Conservation (phyloP, 768 basidiomycete genomes). For the Kwoniella pini region DNA sequence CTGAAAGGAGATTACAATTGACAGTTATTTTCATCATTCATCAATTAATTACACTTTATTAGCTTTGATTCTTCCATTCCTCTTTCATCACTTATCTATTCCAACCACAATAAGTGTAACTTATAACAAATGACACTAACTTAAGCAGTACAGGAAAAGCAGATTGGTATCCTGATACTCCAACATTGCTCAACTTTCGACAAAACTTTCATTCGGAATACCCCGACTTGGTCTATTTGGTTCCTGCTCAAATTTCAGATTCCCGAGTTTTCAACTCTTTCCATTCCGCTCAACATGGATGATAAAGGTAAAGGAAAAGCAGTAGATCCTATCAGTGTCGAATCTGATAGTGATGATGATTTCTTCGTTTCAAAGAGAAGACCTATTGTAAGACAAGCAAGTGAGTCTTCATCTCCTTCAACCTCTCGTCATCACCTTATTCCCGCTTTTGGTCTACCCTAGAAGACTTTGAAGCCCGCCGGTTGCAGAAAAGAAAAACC, state of each 20-base stretch:
- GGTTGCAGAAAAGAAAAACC: too few relatives aligned
- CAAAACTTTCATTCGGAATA: not conserved
- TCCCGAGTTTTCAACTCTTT: not conserved
- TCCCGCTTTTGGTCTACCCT: not conserved
- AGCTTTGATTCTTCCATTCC: too few relatives aligned
- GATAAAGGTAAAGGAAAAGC: slow-evolving; percentile 34
- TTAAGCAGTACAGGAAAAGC: too few relatives aligned
- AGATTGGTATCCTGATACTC: too few relatives aligned
- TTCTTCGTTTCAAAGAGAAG: slow-evolving; percentile 29
- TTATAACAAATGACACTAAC: too few relatives aligned
- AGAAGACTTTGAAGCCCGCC: too few relatives aligned
- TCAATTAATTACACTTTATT: too few relatives aligned
- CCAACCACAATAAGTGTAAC: too few relatives aligned
- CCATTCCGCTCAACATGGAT: slow-evolving; percentile 19
- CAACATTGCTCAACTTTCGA: too few relatives aligned
- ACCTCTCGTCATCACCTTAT: not conserved
- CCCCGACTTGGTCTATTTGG: slow-evolving; percentile 12
- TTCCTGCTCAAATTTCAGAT: slow-evolving; percentile 3
- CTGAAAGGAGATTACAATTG: too few relatives aligned
- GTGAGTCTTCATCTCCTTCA: not conserved
- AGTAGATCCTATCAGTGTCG: slow-evolving; percentile 3
- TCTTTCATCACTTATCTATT: too few relatives aligned
- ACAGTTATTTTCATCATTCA: too few relatives aligned
- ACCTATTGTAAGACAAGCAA: slow-evolving; percentile 1
- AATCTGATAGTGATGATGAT: slow-evolving; percentile 27